Conservation (phyloP, 371 early-diverging fungal genomes). For the Mortierella sp. region DNA sequence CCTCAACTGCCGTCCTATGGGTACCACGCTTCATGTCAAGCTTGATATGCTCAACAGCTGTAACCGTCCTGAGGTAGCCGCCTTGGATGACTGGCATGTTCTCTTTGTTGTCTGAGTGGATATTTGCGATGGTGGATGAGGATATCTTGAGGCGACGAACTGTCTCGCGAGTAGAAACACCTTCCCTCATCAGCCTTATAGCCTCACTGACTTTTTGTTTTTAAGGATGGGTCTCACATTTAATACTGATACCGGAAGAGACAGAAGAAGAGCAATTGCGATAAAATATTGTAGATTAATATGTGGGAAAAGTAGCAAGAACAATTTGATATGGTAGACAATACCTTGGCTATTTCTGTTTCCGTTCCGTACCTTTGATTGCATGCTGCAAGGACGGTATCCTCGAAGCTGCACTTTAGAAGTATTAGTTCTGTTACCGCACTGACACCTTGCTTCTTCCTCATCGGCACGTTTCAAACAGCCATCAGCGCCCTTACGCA, state of each 20-base stretch:
- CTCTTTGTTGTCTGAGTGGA: slow-evolving; percentile 3
- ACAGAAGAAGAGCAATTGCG: too few relatives aligned
- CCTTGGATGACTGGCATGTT: slow-evolving; percentile 16
- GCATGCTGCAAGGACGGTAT: too few relatives aligned
- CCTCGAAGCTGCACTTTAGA: too few relatives aligned
- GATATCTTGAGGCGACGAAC: slow-evolving; percentile 13
- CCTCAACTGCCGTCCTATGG: slow-evolving; percentile 10
- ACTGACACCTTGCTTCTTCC: too few relatives aligned
- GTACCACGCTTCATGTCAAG: slow-evolving; percentile 14
- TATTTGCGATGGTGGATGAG: not conserved
- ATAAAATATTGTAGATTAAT: too few relatives aligned
- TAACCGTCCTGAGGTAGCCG: slow-evolving; percentile 7
- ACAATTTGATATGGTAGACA: too few relatives aligned
- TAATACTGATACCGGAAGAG: not conserved
- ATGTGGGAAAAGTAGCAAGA: too few relatives aligned
- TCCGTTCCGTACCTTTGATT: too few relatives aligned
- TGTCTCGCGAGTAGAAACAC: not conserved
- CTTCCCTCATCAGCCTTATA: slow-evolving; percentile 15
- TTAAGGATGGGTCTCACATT: slow-evolving; percentile 3
- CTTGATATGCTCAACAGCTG: slow-evolving; percentile 15
- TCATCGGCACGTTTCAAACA: too few relatives aligned
- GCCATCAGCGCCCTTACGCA: too few relatives aligned
- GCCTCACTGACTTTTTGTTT: not conserved
- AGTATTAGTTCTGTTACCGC: too few relatives aligned
- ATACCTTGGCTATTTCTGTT: too few relatives aligned